Base-by-base conservation (phyloP, 139 green algal species). In the Chlorella sorokiniana region DNA sequence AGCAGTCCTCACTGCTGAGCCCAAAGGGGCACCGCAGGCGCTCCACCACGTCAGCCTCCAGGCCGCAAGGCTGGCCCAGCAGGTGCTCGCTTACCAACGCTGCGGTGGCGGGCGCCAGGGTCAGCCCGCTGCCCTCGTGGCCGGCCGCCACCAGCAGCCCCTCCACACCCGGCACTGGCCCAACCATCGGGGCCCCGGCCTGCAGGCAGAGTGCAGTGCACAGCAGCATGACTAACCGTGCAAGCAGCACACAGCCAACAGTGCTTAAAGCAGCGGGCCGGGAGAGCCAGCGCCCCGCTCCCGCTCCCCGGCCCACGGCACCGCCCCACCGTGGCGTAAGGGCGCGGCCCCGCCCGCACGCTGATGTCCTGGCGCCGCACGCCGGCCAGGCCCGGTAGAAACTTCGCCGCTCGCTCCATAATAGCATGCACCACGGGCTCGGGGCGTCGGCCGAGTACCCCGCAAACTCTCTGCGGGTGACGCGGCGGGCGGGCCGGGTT, bases 81-180 rank as follows among this genome's bases (percentile, higher is more conserved):
- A 79, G 27, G 10, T 69, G 29, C 1, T 68, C 52, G 14, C 33
- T 45, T 25, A 92, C 41, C 3, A 95, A 67, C 37, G 90, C 86
- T 5, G 83, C 93, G 2, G 92, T 96, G 25, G 86, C 92, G 27
- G 93, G 93, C 1, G 85, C 91, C 41, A 96, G 75, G 27, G 83
- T 91, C 29, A 96, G 84, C 10, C 93, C 93, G 40, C 91, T 94
- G 37, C 93, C 93, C 70, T 96, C 93, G 73, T 96, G 93, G 3
- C 93, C 93, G 11, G 92, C 91, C 31, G 93, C 92, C 1, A 96
- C 63, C 31, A 86, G 88, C 38, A 95, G 67, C 79, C 87, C 86
- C 42, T 80, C 83, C 31, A 83, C 56, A 7, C 85, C 88, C 0
- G 76, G 70, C 9, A 96, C 77, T 0, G 85, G 82, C 1, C 91